Evolutionary conservation across 1,139 yeast genomes (phyloP).

Genomic region (Suhomyces wounanorum): DNA sequence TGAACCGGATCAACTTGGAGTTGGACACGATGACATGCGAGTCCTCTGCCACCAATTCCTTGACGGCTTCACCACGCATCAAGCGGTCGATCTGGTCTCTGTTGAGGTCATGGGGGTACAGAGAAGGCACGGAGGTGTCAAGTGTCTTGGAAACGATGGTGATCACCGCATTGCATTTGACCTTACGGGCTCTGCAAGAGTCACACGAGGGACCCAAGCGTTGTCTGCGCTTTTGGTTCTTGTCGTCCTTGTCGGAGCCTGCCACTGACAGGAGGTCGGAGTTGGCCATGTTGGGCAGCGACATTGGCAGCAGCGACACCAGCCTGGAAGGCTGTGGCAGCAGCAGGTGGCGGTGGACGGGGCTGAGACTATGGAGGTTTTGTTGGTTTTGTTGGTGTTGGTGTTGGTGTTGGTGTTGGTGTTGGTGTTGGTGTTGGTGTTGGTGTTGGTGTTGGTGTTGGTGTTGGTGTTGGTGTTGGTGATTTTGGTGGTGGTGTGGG

Average conservation of each 20-base stretch:
- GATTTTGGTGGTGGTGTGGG: background rate
- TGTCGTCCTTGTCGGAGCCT: constrained; percentile 6
- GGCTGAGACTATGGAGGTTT: background rate
- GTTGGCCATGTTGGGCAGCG: constrained; percentile 11
- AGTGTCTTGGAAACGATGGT: constrained; percentile 14
- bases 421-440: background rate
- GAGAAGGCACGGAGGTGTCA: constrained; percentile 6
- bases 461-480: background rate
- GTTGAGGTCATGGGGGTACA: constrained; percentile 5
- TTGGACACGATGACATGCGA: constrained; percentile 24
- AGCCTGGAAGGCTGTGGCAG: background rate
- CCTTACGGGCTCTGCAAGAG: constrained; percentile 68
- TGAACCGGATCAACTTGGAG: constrained; percentile 49
- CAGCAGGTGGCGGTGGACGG: background rate
- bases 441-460: background rate
- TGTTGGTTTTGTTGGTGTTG: background rate
- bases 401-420: background rate
- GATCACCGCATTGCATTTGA: constrained; percentile 73
- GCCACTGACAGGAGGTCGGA: constrained; percentile 1
- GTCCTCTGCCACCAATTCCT: constrained; percentile 11
- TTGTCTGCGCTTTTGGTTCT: constrained; percentile 49
- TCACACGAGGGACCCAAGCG: constrained; percentile 79
- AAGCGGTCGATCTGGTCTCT: constrained; percentile 9
- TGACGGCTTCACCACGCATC: constrained; percentile 13
- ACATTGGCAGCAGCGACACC: constrained; percentile 13